Base-by-base conservation (phyloP, 2,329 filamentous ascomycete genomes). In the Fusarium mexicanum region DNA sequence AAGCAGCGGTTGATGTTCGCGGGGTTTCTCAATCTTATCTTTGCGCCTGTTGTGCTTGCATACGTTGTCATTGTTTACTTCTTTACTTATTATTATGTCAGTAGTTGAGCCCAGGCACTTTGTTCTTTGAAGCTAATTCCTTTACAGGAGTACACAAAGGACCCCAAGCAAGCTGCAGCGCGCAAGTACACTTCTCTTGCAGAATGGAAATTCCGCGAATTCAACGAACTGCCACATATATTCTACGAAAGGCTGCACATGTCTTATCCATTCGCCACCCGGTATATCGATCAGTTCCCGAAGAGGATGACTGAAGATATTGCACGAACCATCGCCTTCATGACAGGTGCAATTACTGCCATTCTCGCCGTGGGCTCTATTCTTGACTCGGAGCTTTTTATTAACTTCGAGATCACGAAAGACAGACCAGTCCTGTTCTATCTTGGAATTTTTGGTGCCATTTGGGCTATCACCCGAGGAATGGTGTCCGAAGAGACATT, bases 141-240 rank as follows among this genome's bases (percentile, higher is more conserved):
- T 26, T 16, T 48, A 7, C 69, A 94, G 92, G 96, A 99, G 85
- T 98, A 97, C 80, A 95, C 98, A 83, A 97, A 95, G 79, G 97
- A 98, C 72, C 96, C 94, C 2, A 92, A 95, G 72, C 89, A 98
- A 43, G 93, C 94, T n/a, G 92, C 94, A 14, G 81, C 83, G 22
- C 91, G 96, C 46, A 92, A 95, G 74, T 99, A 98, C 80, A 98
- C 96, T 1, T 94, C 95, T 3, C 89, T 98, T 58, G 96, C 96
- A 1, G 93, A 98, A 81, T 99, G 96, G 96, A 98, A 98, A 79
- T 98, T 99, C 73, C 92, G 96, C 54, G 96, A 98, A 81, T 99
- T 98, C 87, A 99, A 99, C 79, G 96, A 99, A 82, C 87, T 99
- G 3, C 92, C 93, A 64, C 96, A 99, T 82, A 87, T 98, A 5